Conservation (phyloP, 176 grass and related monocot species). For the Avena insularis region DNA sequence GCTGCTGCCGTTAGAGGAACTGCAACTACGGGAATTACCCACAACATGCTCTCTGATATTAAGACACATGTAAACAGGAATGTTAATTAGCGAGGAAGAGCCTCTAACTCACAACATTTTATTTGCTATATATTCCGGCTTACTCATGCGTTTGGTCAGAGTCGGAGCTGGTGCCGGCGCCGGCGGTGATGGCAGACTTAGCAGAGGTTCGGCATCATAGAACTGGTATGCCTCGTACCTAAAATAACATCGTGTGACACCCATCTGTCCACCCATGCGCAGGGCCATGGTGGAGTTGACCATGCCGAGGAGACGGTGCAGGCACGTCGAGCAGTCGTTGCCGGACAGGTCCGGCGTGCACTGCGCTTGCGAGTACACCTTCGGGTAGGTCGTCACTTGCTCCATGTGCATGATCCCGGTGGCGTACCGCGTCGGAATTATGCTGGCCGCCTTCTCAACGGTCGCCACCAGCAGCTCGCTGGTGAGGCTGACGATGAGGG, state of each 20-base stretch:
- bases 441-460: background rate
- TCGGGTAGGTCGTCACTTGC: background rate
- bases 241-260: slow-evolving; percentile 2
- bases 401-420: slow-evolving; percentile 14
- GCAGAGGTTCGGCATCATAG: slow-evolving; percentile 9
- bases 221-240: slow-evolving; percentile 17
- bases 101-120: background rate
- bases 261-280: slow-evolving; percentile 23
- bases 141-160: background rate
- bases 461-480: background rate
- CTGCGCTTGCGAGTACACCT: slow-evolving; percentile 11
- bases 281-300: slow-evolving; percentile 23
- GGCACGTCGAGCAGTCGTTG: slow-evolving; percentile 24
- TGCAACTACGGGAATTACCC: background rate
- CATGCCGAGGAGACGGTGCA: slow-evolving; percentile 2
- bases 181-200: background rate
- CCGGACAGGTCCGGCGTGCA: slow-evolving; percentile 43
- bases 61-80: background rate
- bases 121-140: background rate
- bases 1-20: background rate
- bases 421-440: background rate
- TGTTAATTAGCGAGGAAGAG: background rate
- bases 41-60: background rate
- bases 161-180: background rate
- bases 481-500: slow-evolving; percentile 10